Evolutionary conservation across 2,329 filamentous ascomycete genomes (phyloP).

Genomic region (Stemphylium beticola): DNA sequence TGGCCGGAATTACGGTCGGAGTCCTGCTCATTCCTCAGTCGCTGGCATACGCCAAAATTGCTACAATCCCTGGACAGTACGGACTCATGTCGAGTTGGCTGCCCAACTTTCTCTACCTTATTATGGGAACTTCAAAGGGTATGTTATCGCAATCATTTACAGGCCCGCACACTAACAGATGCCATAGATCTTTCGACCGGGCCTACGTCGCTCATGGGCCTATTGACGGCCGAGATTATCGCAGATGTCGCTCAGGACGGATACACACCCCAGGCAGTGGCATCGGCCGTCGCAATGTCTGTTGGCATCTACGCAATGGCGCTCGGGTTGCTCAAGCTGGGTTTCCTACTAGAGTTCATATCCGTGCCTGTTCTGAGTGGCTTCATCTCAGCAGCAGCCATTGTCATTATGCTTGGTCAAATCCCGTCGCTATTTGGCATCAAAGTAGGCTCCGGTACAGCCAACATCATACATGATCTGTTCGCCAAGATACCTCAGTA

Average conservation of each 20-base stretch:
- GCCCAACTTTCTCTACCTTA: slow-evolving; percentile 93
- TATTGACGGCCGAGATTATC: slow-evolving; percentile 68
- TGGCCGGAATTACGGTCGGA: slow-evolving; percentile 72
- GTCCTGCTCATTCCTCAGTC: slow-evolving; percentile 88
- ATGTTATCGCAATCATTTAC: not conserved
- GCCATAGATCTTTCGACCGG: slow-evolving; percentile 67
- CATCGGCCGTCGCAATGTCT: slow-evolving; percentile 67
- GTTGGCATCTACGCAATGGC: slow-evolving; percentile 67
- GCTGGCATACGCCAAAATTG: slow-evolving; percentile 93
- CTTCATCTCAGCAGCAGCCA: slow-evolving; percentile 70
- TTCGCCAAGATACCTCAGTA: slow-evolving; percentile 63
- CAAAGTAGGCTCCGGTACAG: slow-evolving; percentile 59
- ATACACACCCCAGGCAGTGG: slow-evolving; percentile 62
- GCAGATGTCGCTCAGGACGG: slow-evolving; percentile 57
- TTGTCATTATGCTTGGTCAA: slow-evolving; percentile 71
- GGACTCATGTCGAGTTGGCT: slow-evolving; percentile 93
- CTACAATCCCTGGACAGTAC: slow-evolving; percentile 86
- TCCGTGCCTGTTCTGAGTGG: slow-evolving; percentile 69
- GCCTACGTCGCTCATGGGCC: slow-evolving; percentile 68
- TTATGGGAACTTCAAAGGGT: slow-evolving; percentile 74
- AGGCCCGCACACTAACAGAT: slow-evolving; percentile 43
- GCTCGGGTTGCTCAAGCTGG: slow-evolving; percentile 67
- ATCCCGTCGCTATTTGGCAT: slow-evolving; percentile 66
- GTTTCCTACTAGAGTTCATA: slow-evolving; percentile 70
- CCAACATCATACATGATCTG: slow-evolving; percentile 65